A percentile compares a stretch with the other conserved stretches of the same genome.
Conservation (phyloP, 1,284 basidiomycete genomes). For the Hypsizygus ulmarius region DNA sequence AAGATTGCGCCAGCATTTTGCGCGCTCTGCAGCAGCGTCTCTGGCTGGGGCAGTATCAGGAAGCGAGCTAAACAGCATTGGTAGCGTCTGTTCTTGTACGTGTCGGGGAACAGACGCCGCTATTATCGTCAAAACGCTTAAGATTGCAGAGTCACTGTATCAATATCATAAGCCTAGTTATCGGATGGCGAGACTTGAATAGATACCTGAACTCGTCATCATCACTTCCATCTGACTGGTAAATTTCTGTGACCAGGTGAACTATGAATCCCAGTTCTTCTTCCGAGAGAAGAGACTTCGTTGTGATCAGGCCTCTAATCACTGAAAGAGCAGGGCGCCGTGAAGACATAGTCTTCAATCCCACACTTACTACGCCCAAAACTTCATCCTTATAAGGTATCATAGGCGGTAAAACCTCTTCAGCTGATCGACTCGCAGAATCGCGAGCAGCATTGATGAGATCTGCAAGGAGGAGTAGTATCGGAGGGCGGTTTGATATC, state of each 20-base stretch:
- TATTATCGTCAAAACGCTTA: conserved; percentile 70
- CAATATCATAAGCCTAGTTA: conserved; percentile 10
- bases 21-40: conserved; percentile 54
- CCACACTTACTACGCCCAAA: conserved; percentile 62
- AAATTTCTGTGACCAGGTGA: conserved; percentile 71
- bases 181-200: conserved; percentile 3
- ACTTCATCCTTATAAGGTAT: conserved; percentile 74
- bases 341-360: conserved; percentile 55
- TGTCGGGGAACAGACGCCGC: conserved; percentile 62
- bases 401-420: conserved; percentile 42
- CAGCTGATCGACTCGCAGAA: conserved; percentile 29
- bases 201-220: conserved; percentile 58
- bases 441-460: conserved; percentile 54
- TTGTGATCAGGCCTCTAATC: conserved; percentile 62
- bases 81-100: conserved; percentile 76
- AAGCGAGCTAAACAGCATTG: conserved; percentile 73
- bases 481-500: conserved; percentile 67
- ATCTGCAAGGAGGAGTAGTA: conserved; percentile 61
- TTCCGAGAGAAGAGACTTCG: conserved; percentile 59
- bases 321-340: conserved; percentile 61
- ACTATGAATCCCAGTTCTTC: conserved; percentile 82
- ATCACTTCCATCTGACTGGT: conserved; percentile 47
- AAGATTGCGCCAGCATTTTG: conserved; percentile 69
- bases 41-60: conserved; percentile 63
- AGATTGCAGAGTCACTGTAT: conserved; percentile 55